Evolutionary conservation across 2,329 filamentous ascomycete species (phyloP), one percentile per base, ranked within the genome.

Genomic region (Tolypocladium tundrense): DNA sequence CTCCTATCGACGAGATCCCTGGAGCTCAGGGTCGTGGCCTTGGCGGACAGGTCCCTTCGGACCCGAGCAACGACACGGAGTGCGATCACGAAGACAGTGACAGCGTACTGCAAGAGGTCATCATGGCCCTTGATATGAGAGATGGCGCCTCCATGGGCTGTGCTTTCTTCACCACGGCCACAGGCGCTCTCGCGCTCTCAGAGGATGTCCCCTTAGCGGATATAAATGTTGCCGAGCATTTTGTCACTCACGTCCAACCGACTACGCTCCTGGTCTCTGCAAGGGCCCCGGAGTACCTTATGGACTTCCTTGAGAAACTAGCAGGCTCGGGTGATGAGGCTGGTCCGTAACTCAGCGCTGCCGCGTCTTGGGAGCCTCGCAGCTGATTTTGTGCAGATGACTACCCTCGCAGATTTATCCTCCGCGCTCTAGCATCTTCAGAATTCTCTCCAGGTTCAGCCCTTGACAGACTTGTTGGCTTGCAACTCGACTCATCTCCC

Each of bases 101-200:
- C 19, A n/a, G 4, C 42, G 19, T 37, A 9, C 40, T 41, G 10
- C 53, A 59, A 58, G 89, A 94, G 67, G 73, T 91, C 33, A 81
- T 96, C 59, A 90, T 96, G 84, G 89, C 90, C 1, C 76, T 96
- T 31, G 86, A 95, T 59, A 78, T 93, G 69, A 84, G 81, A 61
- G 81, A 86, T n/a, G 80, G 83, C 37, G 85, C 82, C 1, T 85
- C 81, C 0, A 78, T 96, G 21, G 93, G 93, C 0, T 97, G 91
- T 69, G 87, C 90, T 52, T 96, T 93, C 68, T 96, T 93, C 68
- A 77, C 87, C 53, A 85, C 86, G 7, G 74, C 79, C 33, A 84
- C 91, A 43, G 86, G 89, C 65, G 84, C 79, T 41, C 72, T 97
- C 4, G 87, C 83, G 59, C 78, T 96, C 50, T 85, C 95, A 68